phyloP scores from a whole-genome alignment of 1,139 yeast genomes.

The Nakaseomyces bracarensis region DNA sequence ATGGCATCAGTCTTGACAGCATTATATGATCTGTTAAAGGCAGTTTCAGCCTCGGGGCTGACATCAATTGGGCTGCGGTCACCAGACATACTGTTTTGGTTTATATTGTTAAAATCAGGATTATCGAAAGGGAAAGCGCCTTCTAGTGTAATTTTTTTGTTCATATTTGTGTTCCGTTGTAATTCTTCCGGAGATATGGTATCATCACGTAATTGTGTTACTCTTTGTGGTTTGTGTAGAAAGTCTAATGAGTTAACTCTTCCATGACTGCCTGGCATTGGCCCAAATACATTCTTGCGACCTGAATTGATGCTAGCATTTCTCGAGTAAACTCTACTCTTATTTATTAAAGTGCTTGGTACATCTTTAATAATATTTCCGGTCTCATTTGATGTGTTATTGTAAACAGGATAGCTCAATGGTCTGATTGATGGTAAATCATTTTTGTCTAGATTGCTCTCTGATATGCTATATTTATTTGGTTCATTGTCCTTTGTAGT shows the following conservation, averaged over 20 bases:
- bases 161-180: constrained; percentile 21
- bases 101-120: too few relatives aligned
- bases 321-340: not conserved
- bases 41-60: not conserved
- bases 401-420: not conserved
- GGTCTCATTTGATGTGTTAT: not conserved
- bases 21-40: not conserved
- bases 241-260: constrained; percentile 18
- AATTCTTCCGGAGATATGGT: constrained; percentile 17
- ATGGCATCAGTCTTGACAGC: not conserved
- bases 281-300: not conserved
- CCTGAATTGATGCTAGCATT: constrained; percentile 4
- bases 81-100: too few relatives aligned
- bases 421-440: not conserved
- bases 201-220: constrained; percentile 12
- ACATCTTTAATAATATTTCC: not conserved
- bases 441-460: not conserved
- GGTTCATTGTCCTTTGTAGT: not conserved
- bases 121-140: not conserved
- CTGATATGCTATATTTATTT: not conserved
- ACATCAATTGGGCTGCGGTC: too few relatives aligned
- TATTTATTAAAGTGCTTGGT: not conserved
- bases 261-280: constrained; percentile 3
- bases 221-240: constrained; percentile 23
- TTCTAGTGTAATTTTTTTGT: constrained; percentile 12